A percentile compares a stretch with the other conserved stretches of the same genome.
Evolutionary conservation across 805 yeast genomes (phyloP).

Genomic region (Kuraishia piskuri): DNA sequence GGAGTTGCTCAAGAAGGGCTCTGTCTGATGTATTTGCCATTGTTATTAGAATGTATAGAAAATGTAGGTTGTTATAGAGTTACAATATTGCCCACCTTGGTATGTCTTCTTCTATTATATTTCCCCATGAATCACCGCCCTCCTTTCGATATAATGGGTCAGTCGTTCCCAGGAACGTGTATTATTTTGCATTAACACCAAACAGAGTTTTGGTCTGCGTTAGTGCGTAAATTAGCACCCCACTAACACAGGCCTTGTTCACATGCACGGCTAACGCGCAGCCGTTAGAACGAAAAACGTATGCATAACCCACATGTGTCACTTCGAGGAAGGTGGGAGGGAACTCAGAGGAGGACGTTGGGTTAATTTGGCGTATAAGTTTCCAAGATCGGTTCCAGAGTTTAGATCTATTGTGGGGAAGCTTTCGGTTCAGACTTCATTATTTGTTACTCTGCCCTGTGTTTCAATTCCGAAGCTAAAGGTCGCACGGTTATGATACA

Average conservation of each 20-base stretch:
- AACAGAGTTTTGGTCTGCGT: not conserved
- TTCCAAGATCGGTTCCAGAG: no score
- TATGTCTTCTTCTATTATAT: no score
- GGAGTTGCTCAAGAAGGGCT: slow-evolving; percentile 6
- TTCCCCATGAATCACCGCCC: no score
- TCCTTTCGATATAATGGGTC: no score
- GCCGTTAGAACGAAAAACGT: not conserved
- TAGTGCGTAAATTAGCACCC: not conserved
- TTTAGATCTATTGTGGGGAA: no score
- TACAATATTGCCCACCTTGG: no score
- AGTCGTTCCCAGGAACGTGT: no score
- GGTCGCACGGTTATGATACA: not conserved
- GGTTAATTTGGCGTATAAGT: not conserved
- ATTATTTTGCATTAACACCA: not conserved
- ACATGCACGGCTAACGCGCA: not conserved
- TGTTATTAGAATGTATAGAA: not conserved
- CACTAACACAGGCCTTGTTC: not conserved
- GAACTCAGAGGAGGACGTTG: not conserved
- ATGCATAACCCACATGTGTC: not conserved
- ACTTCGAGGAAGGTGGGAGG: not conserved
- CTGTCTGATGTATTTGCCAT: not conserved
- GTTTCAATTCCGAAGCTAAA: no score
- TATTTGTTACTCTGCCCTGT: not conserved
- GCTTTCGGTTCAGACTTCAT: no score
- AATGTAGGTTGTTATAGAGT: no score